Conservation (phyloP, 495 filamentous ascomycete species). For the Penicillium maclennaniae region DNA sequence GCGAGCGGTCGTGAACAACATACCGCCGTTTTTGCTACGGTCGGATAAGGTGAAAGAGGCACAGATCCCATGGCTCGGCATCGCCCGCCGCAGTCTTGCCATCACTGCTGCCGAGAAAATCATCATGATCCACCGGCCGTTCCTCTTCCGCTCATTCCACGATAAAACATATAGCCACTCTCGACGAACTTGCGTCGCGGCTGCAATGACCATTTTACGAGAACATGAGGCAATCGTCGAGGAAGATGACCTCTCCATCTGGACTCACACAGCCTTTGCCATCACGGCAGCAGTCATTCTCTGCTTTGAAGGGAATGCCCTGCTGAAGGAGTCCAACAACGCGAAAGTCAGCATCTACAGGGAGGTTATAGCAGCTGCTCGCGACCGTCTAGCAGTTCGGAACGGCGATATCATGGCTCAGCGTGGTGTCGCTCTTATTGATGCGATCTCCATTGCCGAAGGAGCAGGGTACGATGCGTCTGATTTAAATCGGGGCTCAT, state of each 20-base stretch:
- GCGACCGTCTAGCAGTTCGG: conserved; percentile 22
- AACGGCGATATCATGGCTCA: conserved; percentile 26
- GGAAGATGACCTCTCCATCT: conserved; percentile 29
- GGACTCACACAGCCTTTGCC: conserved; percentile 32
- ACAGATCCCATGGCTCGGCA: conserved; percentile 36
- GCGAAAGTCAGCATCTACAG: conserved; percentile 18
- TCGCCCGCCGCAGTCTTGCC: conserved; percentile 39
- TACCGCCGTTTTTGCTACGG: conserved; percentile 30
- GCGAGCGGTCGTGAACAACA: conserved; percentile 32
- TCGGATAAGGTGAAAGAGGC: conserved; percentile 25
- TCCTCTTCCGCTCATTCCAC: conserved; percentile 42
- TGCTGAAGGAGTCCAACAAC: conserved; percentile 10
- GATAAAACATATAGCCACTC: conserved; percentile 38
- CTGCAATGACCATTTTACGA: conserved; percentile 45
- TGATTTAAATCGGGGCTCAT: conserved; percentile 4
- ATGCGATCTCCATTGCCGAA: conserved; percentile 27
- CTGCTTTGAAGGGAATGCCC: conserved; percentile 29
- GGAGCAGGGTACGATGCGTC: conserved; percentile 1
- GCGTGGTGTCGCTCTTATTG: conserved; percentile 29
- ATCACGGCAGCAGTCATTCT: conserved; percentile 32
- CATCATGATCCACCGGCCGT: conserved; percentile 50
- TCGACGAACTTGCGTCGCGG: conserved; percentile 41
- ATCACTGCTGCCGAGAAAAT: conserved; percentile 48
- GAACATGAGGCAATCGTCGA: conserved; percentile 33
- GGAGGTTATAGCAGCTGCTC: conserved; percentile 22